phyloP scores from a whole-genome alignment of 441 rosid species.

The Flueggea neowawraea region DNA sequence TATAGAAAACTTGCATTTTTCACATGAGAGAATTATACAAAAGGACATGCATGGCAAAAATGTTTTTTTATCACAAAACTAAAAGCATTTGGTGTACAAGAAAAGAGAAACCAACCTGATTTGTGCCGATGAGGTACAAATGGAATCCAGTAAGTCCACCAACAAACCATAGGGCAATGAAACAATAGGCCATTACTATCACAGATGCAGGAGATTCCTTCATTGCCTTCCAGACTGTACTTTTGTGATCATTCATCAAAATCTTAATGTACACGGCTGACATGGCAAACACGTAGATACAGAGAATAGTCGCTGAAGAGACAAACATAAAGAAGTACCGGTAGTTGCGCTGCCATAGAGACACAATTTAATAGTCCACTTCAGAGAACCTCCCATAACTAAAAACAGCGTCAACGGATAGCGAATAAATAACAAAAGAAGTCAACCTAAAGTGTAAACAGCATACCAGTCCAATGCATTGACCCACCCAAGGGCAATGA shows the following conservation, averaged over 20 bases:
- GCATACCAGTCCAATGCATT: slow-evolving; percentile 88
- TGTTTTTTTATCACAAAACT: background rate
- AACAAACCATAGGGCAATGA: slow-evolving; percentile 89
- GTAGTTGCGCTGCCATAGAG: slow-evolving; percentile 80
- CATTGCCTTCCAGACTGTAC: slow-evolving; percentile 91
- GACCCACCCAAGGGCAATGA: slow-evolving; percentile 98
- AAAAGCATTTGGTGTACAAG: background rate
- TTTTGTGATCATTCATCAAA: slow-evolving; percentile 64
- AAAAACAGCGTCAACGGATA: background rate
- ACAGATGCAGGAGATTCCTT: slow-evolving; percentile 85
- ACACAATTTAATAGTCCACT: slow-evolving; percentile 4
- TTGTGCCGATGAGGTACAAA: slow-evolving; percentile 80
- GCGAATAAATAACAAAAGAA: background rate
- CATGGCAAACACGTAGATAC: slow-evolving; percentile 84
- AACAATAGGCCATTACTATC: slow-evolving; percentile 77
- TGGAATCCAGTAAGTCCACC: slow-evolving; percentile 98
- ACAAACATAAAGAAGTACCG: slow-evolving; percentile 97
- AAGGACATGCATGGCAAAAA: background rate
- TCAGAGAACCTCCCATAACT: background rate
- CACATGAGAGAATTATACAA: background rate
- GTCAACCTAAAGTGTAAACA: slow-evolving; percentile 4
- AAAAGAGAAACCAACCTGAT: slow-evolving; percentile 47
- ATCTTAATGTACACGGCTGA: slow-evolving; percentile 81
- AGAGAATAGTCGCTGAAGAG: slow-evolving; percentile 82
- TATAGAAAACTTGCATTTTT: background rate